These are phyloP conservation scores for Arthrobotrys conoides DNA, from an alignment of 2,329 filamentous ascomycete species.

Conservation along the genomic window DNA sequence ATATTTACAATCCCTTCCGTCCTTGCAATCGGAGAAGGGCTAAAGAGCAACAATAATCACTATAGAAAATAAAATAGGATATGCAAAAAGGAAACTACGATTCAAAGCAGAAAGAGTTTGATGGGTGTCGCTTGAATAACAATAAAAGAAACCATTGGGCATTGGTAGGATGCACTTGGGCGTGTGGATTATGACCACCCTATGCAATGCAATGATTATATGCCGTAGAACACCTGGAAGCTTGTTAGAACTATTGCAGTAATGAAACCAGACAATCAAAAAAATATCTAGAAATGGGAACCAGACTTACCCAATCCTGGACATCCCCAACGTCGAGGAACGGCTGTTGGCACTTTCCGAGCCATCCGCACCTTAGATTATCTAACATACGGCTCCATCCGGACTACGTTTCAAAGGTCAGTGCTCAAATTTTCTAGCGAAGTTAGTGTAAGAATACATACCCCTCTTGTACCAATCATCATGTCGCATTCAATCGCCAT, in stretches of 20 bases:
- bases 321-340: conserved; percentile 63
- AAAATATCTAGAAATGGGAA: not conserved
- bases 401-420: conserved; percentile 45
- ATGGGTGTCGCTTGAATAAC: not conserved
- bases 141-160: not conserved
- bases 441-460: conserved; percentile 40
- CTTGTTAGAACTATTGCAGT: not conserved
- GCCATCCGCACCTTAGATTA: conserved; percentile 63
- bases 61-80: not conserved
- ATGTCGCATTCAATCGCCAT: conserved; percentile 63
- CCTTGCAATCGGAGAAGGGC: not conserved
- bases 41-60: not conserved
- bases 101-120: not conserved
- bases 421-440: not conserved
- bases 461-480: conserved; percentile 62
- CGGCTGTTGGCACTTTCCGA: conserved; percentile 61
- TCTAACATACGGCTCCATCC: conserved; percentile 64
- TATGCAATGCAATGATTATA: not conserved
- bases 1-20: conserved; percentile 15
- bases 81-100: not conserved
- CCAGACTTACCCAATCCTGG: conserved; percentile 61
- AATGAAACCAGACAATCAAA: not conserved
- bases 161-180: not conserved
- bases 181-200: not conserved
- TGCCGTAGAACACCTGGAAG: conserved; percentile 29